These are phyloP conservation scores for Bacterosira constricta DNA, from an alignment of 108 stramenopile species.

Conservation along the genomic window DNA sequence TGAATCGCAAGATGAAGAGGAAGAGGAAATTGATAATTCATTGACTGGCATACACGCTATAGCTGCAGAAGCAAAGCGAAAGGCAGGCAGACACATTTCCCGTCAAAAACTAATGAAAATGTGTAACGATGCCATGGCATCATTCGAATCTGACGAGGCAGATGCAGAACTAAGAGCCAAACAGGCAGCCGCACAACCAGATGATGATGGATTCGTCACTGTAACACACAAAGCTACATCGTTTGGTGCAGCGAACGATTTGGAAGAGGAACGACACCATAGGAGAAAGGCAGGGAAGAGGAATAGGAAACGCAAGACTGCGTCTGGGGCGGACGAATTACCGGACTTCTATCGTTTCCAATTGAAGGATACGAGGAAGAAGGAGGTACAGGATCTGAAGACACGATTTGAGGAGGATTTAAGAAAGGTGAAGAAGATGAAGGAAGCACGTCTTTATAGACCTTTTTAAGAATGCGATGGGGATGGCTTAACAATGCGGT, in stretches of 20 bases:
- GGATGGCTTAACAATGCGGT: too few species aligned
- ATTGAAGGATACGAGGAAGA: conserved; percentile 67
- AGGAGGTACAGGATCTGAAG: conserved; percentile 72
- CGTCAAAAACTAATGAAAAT: conserved; percentile 61
- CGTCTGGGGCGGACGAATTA: conserved; percentile 54
- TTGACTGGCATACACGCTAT: conserved; percentile 57
- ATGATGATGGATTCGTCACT: conserved; percentile 89
- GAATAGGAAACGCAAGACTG: conserved; percentile 65
- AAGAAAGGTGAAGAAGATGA: conserved; percentile 77
- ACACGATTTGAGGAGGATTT: conserved; percentile 80
- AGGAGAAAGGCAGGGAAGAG: conserved; percentile 45
- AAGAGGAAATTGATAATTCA: conserved; percentile 15
- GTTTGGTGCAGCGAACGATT: conserved; percentile 52
- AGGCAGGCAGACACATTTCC: conserved; percentile 27
- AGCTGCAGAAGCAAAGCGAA: conserved; percentile 50
- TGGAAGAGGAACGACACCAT: conserved; percentile 49
- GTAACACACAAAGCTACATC: conserved; percentile 60
- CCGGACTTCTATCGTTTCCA: conserved; percentile 89
- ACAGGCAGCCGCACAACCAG: conserved; percentile 56
- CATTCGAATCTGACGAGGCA: conserved; percentile 64
- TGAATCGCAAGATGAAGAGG: conserved; percentile 10
- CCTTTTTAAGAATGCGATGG: conserved; percentile 82
- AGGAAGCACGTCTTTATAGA: conserved; percentile 75
- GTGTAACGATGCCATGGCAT: conserved; percentile 77
- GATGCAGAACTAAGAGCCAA: conserved; percentile 59